These are phyloP conservation scores for Kodamaea derodonti DNA, from an alignment of 1,139 yeast genomes.

Conservation along the genomic window DNA sequence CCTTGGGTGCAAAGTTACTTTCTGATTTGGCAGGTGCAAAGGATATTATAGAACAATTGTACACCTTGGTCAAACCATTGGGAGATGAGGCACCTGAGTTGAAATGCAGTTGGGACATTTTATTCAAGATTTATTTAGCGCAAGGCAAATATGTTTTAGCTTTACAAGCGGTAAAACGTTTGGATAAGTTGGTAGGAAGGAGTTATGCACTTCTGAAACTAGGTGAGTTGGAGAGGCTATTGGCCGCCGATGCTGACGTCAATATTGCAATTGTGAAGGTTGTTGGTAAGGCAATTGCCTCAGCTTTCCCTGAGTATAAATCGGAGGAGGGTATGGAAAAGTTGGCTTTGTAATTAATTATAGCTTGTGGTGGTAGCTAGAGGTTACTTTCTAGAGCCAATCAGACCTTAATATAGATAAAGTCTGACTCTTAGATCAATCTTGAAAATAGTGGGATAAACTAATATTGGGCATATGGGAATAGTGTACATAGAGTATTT, in stretches of 20 bases:
- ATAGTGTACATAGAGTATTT: no score
- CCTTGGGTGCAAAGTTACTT: conserved; percentile 42
- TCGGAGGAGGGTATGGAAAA: not conserved
- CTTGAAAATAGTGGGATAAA: no score
- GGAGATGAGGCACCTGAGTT: conserved; percentile 33
- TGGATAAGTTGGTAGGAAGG: conserved; percentile 29
- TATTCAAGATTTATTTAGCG: conserved; percentile 35
- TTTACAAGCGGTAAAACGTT: conserved; percentile 39
- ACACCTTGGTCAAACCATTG: conserved; percentile 29
- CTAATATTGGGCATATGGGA: no score
- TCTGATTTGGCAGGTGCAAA: conserved; percentile 22
- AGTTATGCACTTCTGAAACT: conserved; percentile 17
- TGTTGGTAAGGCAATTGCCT: conserved; percentile 37
- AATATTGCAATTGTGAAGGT: conserved; percentile 45
- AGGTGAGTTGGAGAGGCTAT: conserved; percentile 20
- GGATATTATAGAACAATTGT: conserved; percentile 29
- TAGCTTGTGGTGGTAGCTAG: no score
- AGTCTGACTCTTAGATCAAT: no score
- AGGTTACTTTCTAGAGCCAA: no score
- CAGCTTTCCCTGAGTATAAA: conserved; percentile 31
- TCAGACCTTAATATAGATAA: no score
- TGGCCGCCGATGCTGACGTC: conserved; percentile 25
- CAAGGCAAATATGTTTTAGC: conserved; percentile 47
- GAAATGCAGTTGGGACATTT: conserved; percentile 33
- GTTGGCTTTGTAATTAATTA: not conserved